These are phyloP conservation scores for Ustilago tritici DNA, from an alignment of 1,284 basidiomycete genomes.

Conservation along the genomic window DNA sequence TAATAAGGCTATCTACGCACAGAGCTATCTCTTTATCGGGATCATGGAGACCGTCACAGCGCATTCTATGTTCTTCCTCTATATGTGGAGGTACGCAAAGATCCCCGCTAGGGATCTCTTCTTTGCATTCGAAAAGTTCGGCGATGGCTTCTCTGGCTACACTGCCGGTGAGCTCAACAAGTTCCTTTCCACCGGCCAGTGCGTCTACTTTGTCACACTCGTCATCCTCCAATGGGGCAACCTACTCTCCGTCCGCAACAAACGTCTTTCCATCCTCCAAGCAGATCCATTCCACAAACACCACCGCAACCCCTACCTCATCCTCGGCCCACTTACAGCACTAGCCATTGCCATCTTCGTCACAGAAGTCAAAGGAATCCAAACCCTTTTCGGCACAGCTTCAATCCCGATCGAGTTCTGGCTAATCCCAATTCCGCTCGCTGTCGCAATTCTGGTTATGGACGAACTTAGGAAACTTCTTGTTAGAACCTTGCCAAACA, in stretches of 20 bases:
- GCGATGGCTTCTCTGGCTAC: constrained; percentile 73
- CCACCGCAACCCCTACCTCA: constrained; percentile 50
- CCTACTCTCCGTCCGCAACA: constrained; percentile 71
- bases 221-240: constrained; percentile 78
- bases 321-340: constrained; percentile 47
- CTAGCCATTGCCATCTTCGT: constrained; percentile 59
- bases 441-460: constrained; percentile 68
- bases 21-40: constrained; percentile 78
- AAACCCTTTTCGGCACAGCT: constrained; percentile 40
- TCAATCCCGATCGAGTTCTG: constrained; percentile 73
- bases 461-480: constrained; percentile 67
- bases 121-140: constrained; percentile 43
- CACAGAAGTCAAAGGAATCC: constrained; percentile 52
- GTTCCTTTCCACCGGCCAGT: constrained; percentile 69
- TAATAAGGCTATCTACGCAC: constrained; percentile 74
- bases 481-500: constrained; percentile 61
- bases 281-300: constrained; percentile 45
- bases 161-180: constrained; percentile 67
- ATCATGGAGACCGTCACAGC: constrained; percentile 74
- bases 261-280: constrained; percentile 71
- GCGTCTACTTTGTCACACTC: constrained; percentile 75
- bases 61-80: constrained; percentile 72
- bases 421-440: constrained; percentile 73
- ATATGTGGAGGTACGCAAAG: constrained; percentile 70
- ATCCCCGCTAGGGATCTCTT: constrained; percentile 69